Evolutionary conservation across 441 rosid species (phyloP).

Genomic region (Croton laevigatus): DNA sequence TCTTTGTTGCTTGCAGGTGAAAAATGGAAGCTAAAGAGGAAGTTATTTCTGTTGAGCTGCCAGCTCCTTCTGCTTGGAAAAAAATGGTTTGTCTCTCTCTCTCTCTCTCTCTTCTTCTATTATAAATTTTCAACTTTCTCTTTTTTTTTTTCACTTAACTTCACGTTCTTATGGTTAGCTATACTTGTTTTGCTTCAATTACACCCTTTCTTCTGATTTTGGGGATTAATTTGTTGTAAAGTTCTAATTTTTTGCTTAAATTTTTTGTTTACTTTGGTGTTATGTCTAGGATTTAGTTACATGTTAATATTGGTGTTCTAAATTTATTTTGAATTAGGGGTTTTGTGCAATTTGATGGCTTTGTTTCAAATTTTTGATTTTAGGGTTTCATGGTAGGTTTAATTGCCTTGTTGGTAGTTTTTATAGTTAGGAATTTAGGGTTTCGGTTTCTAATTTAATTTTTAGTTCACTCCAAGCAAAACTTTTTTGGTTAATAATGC

Average conservation of each 20-base stretch:
- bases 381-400: slow-evolving; percentile 19
- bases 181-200: neutral
- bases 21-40: slow-evolving; percentile 62
- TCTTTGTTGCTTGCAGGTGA: slow-evolving; percentile 30
- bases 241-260: slow-evolving; percentile 1
- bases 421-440: slow-evolving; percentile 21
- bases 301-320: neutral
- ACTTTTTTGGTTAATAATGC: slow-evolving; percentile 2
- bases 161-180: neutral
- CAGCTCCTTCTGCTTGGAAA: slow-evolving; percentile 93
- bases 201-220: slow-evolving; percentile 9
- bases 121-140: neutral
- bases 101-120: neutral
- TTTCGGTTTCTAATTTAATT: slow-evolving; percentile 2
- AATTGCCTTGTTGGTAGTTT: slow-evolving; percentile 17
- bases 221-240: neutral
- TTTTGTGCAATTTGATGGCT: slow-evolving; percentile 11
- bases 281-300: slow-evolving; percentile 14
- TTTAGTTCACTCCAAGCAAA: neutral
- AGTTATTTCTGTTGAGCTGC: slow-evolving; percentile 77
- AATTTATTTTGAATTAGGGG: slow-evolving; percentile 18
- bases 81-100: slow-evolving; percentile 54
- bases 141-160: slow-evolving; percentile 3
- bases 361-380: slow-evolving; percentile 18
- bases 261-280: slow-evolving; percentile 1